phyloP scores from a whole-genome alignment of 257 asterid genomes.

The Nicotiana benthamiana region DNA sequence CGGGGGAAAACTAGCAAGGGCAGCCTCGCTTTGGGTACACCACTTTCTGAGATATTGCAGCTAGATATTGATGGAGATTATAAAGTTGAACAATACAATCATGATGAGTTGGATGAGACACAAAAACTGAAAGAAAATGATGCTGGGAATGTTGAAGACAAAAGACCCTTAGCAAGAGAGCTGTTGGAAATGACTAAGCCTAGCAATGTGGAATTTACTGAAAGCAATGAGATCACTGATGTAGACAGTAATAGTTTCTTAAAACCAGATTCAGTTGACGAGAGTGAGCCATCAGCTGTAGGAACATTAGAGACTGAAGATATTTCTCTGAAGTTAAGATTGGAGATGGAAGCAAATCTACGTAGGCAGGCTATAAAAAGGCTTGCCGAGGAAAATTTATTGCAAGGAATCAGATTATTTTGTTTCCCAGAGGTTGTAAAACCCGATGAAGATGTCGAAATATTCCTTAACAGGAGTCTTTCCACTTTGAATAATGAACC shows the following conservation, averaged over 20 bases:
- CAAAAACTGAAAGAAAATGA: constrained; percentile 22
- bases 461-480: constrained; percentile 66
- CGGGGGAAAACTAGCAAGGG: constrained; percentile 26
- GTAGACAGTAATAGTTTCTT: constrained; percentile 9
- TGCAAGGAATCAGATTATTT: constrained; percentile 60
- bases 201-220: constrained; percentile 12
- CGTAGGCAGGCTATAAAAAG: constrained; percentile 40
- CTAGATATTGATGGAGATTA: constrained; percentile 2
- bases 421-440: constrained; percentile 62
- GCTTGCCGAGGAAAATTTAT: constrained; percentile 60
- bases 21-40: constrained; percentile 10
- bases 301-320: constrained; percentile 25
- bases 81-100: constrained; percentile 6
- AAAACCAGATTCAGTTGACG: constrained; percentile 26
- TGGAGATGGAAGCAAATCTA: constrained; percentile 52
- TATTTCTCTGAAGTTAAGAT: constrained; percentile 35
- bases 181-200: not conserved
- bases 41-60: not conserved
- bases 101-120: constrained; percentile 17
- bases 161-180: constrained; percentile 12
- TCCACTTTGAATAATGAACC: constrained; percentile 69
- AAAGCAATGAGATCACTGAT: constrained; percentile 16
- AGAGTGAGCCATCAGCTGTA: not conserved
- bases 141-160: constrained; percentile 12
- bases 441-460: constrained; percentile 69